Evolutionary conservation across 2,329 filamentous ascomycete species (phyloP), one percentile per base, ranked within the genome.

Genomic region (Aspergillus sp.): DNA sequence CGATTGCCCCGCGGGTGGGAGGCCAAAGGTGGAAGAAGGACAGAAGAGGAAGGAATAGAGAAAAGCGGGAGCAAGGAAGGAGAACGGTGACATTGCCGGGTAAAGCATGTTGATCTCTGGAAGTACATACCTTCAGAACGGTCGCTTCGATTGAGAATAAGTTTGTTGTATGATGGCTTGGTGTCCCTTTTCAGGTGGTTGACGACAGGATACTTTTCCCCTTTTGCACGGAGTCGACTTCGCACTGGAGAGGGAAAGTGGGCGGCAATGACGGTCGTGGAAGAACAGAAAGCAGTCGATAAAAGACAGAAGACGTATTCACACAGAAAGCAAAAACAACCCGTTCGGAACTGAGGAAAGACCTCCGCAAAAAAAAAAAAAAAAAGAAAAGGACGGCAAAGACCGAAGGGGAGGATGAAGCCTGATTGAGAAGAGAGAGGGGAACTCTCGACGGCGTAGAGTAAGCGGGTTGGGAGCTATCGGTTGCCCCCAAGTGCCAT

Each of bases 401-500:
- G 51, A 55, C 51, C 41, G 58, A 63, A 60, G 51, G 61, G 60
- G 57, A 64, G 66, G 57, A 64, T 59, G 62, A 61, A 62, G 61
- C 58, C 61, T 27, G 55, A 61, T 51, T 55, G 54, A 56, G 27
- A 55, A 56, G 54, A 64, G 47, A 60, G 63, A 57, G 61, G 63
- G 58, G 59, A 59, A 61, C 51, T 46, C 51, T 52, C 50, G 62
- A 58, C 48, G 53, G 64, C 63, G 37, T 27, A 60, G 55, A 63
- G 59, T 64, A 59, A 63, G 63, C 60, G 62, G 64, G 64, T 48
- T 63, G 60, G 60, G 55, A 63, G 61, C 58, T 61, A 57, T 61
- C 60, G 61, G 58, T 60, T 54, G 56, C 63, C 60, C 64, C 62
- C 59, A 62, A 60, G 44, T 61, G 59, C 60, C 62, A 64, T 64